These are phyloP conservation scores for Podospora comata DNA, from an alignment of 495 filamentous ascomycete species.

Conservation along the genomic window DNA sequence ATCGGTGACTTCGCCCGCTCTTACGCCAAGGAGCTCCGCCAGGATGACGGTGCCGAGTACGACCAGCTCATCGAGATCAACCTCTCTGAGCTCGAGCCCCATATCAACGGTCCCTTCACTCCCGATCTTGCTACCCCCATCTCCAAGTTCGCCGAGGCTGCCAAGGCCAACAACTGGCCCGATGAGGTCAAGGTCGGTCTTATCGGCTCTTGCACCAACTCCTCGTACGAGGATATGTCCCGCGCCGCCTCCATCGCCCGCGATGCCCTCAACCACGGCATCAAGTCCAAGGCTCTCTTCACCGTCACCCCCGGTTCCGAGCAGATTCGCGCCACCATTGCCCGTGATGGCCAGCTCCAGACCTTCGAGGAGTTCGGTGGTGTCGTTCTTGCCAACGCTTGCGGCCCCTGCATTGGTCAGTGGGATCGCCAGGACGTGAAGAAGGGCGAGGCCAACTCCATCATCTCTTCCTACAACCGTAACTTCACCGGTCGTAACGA, in stretches of 20 bases:
- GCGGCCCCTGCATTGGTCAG: slow-evolving; percentile 76
- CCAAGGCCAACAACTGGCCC: slow-evolving; percentile 92
- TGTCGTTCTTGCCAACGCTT: slow-evolving; percentile 94
- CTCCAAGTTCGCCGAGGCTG: slow-evolving; percentile 94
- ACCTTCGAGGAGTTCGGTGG: slow-evolving; percentile 98
- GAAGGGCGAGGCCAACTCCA: slow-evolving; percentile 87
- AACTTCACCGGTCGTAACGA: slow-evolving; percentile 99
- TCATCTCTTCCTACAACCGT: slow-evolving; percentile 46
- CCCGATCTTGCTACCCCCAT: slow-evolving; percentile 97
- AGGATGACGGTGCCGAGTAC: slow-evolving; percentile 93
- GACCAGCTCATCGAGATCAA: slow-evolving; percentile 96
- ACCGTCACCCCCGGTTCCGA: slow-evolving; percentile 95
- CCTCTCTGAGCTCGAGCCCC: slow-evolving; percentile 89
- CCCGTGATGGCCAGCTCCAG: slow-evolving; percentile 88
- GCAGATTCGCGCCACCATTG: slow-evolving; percentile 95
- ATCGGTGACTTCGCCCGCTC: slow-evolving; percentile 86
- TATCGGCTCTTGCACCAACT: slow-evolving; percentile 99
- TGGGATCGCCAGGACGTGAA: slow-evolving; percentile 94
- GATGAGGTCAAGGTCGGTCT: slow-evolving; percentile 95
- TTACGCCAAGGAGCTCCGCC: slow-evolving; percentile 82
- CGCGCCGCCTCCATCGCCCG: slow-evolving; percentile 91
- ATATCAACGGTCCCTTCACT: slow-evolving; percentile 99
- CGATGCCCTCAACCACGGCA: slow-evolving; percentile 87
- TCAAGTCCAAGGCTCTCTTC: slow-evolving; percentile 93
- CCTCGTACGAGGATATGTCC: slow-evolving; percentile 98